Conservation (phyloP, 345 rosid species). For the Eucalyptus curtisii region DNA sequence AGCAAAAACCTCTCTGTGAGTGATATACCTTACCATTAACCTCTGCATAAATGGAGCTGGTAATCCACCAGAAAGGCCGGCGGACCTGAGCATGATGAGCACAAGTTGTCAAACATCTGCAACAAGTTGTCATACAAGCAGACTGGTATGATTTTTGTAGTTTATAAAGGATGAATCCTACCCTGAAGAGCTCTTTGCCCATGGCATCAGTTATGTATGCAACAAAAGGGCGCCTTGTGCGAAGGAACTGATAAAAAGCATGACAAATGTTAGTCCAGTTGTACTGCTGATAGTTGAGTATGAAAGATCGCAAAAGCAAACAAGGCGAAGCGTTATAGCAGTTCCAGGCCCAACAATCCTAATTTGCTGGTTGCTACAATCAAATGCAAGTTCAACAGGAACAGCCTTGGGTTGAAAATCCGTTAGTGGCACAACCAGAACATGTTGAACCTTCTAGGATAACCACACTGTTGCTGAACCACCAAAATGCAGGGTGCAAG, state of each 20-base stretch:
- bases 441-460: not conserved
- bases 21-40: constrained; percentile 67
- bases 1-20: not conserved
- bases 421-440: not conserved
- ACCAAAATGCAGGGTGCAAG: not conserved
- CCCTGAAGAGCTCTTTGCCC: constrained; percentile 80
- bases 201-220: constrained; percentile 63
- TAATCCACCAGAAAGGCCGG: constrained; percentile 96
- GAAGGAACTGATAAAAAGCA: constrained; percentile 50
- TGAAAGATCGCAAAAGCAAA: not conserved
- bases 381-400: not conserved
- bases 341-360: not conserved
- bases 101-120: constrained; percentile 1
- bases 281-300: not conserved
- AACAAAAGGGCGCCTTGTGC: constrained; percentile 81
- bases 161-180: constrained; percentile 10
- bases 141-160: not conserved
- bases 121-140: not conserved
- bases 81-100: constrained; percentile 50
- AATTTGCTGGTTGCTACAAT: not conserved
- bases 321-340: not conserved
- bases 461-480: not conserved
- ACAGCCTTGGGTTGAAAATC: not conserved
- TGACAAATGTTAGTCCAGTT: not conserved
- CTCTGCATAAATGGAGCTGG: constrained; percentile 91